These are phyloP conservation scores for Mucor mucedo DNA, from an alignment of 371 early-diverging fungal species.

Conservation along the genomic window DNA sequence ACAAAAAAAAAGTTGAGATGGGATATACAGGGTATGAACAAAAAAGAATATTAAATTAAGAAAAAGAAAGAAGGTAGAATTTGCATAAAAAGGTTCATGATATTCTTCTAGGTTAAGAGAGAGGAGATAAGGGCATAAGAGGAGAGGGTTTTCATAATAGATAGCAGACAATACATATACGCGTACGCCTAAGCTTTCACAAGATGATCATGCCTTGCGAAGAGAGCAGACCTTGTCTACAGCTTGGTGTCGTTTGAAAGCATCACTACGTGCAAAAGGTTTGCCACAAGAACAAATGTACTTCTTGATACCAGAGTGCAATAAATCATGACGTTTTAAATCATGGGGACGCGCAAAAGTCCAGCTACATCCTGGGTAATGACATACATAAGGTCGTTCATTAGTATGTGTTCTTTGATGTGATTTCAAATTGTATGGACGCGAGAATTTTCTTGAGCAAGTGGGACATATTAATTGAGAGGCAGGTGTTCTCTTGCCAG, in stretches of 20 bases:
- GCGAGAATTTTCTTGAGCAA: slow-evolving; percentile 67
- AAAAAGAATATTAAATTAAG: no score
- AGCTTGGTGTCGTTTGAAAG: slow-evolving; percentile 61
- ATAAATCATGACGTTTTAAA: slow-evolving; percentile 72
- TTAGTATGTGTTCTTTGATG: slow-evolving; percentile 77
- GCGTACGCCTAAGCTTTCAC: no score
- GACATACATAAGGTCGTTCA: slow-evolving; percentile 72
- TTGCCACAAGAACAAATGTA: slow-evolving; percentile 67
- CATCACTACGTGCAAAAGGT: slow-evolving; percentile 77
- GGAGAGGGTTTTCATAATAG: no score
- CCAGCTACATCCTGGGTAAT: slow-evolving; percentile 51
- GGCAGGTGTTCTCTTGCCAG: slow-evolving; percentile 6
- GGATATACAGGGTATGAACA: no score
- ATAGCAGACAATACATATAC: no score
- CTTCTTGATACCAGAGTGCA: slow-evolving; percentile 67
- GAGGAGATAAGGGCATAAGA: no score
- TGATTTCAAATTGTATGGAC: slow-evolving; percentile 81
- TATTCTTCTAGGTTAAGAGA: no score
- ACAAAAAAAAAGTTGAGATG: no score
- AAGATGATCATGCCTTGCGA: not conserved
- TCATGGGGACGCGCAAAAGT: slow-evolving; percentile 77
- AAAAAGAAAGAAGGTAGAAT: no score
- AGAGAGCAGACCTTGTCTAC: slow-evolving; percentile 20
- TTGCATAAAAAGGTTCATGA: no score
- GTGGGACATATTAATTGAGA: slow-evolving; percentile 13